A percentile compares a stretch with the other conserved stretches of the same genome.
These are phyloP conservation scores for Aspergillus ochraceus DNA, from an alignment of 2,329 filamentous ascomycete species.

Conservation along the genomic window DNA sequence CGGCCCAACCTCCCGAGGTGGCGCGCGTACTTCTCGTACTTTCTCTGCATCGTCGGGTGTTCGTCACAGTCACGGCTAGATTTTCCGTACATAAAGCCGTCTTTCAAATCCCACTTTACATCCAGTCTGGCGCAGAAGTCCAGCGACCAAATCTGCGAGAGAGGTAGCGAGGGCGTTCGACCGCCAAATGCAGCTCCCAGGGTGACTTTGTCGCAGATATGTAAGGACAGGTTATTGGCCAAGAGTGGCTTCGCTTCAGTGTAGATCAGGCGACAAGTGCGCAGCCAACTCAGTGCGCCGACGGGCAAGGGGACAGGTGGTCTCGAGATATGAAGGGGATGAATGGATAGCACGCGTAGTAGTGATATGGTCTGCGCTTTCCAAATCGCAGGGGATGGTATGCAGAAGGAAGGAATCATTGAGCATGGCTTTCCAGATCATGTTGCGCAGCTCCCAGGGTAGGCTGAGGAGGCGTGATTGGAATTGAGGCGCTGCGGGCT, in stretches of 20 bases:
- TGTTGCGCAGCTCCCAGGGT: conserved; percentile 34
- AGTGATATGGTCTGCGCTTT: not conserved
- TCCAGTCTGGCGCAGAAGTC: not conserved
- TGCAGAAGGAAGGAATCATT: not conserved
- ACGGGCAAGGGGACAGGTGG: not conserved
- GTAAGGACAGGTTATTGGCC: not conserved
- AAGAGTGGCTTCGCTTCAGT: not conserved
- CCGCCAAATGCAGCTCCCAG: not conserved
- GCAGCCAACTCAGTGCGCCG: too few relatives aligned
- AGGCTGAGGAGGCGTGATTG: too few relatives aligned
- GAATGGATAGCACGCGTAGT: not conserved
- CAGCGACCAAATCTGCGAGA: not conserved
- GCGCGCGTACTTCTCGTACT: too few relatives aligned
- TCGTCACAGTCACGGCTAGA: too few relatives aligned
- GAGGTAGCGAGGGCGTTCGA: not conserved
- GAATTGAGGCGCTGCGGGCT: too few relatives aligned
- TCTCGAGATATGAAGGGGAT: not conserved
- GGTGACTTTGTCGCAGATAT: not conserved
- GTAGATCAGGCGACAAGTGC: not conserved
- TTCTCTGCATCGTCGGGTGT: too few relatives aligned
- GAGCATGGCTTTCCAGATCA: not conserved
- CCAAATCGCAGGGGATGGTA: not conserved
- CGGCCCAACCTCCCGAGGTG: too few relatives aligned
- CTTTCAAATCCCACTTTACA: not conserved
- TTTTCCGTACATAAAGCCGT: not conserved